Base-by-base conservation (phyloP, 2,329 filamentous ascomycete species). In the Colletotrichum salicis region DNA sequence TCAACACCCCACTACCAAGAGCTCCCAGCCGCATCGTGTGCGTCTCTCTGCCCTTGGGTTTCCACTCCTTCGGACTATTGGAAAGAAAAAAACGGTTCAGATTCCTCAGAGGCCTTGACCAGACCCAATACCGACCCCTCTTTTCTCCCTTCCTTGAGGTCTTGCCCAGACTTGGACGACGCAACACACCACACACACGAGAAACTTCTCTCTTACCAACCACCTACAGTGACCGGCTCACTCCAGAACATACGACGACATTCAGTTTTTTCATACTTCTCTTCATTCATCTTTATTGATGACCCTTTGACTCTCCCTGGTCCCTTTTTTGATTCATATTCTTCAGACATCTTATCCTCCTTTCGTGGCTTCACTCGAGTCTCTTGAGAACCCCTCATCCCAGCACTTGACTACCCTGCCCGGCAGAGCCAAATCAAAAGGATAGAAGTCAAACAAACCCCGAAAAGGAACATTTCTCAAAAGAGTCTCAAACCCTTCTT, bases 201-300 rank as follows among this genome's bases (percentile, higher is more conserved):
- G 33, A 45, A 61, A 31, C 29, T 56, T 31, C 37, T 37, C 45
- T 48, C 24, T 24, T 29, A 57, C 64, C 69, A 70, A 56, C 70
- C 70, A 72, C 70, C 55, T 45, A 52, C 37, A 56, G 60, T 64
- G 55, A 60, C 58, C 33, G 55, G 60, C 55, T 70, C 70, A 70
- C 55, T 35, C 35, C 31, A 35, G 24, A 29, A 55, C 19, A 12
- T 31, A 56, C 61, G 31, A 51, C 57, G 64, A 56, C 70, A 45
- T 64, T 57, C 66, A 64, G 55, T 56, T 27, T 37, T 41, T 41
- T 64, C 19, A 35, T 64, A 41, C 52, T 29, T 31, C 61, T 15
- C 15, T n/a, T 56, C 51, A 29, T 62, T 19, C 59, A 63, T 37
- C 48, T 63, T 37, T 27, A 11, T 54, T 54, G 61, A 69, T 65